Evolutionary conservation across 2,329 filamentous ascomycete species (phyloP).

Genomic region (Aspergillus pseudonomiae): DNA sequence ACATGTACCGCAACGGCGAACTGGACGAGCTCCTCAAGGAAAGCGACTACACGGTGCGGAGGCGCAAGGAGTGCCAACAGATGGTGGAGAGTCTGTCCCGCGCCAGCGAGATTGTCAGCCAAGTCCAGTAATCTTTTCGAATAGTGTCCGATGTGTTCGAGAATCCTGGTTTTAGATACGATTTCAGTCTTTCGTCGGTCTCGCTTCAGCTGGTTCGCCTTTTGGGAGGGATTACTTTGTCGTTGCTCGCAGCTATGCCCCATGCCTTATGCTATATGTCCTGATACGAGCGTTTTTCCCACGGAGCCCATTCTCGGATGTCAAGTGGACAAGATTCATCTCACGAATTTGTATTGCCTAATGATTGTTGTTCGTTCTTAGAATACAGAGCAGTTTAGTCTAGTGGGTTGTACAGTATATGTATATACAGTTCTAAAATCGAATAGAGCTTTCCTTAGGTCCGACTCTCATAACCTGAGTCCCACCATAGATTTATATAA

Average conservation of each 20-base stretch:
- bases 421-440: neutral
- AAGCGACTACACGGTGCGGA: conserved; percentile 91
- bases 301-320: conserved; percentile 16
- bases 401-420: conserved; percentile 6
- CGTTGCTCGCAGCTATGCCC: neutral
- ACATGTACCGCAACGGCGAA: conserved; percentile 92
- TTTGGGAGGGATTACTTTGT: conserved; percentile 17
- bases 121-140: conserved; percentile 56
- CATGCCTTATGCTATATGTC: conserved; percentile 8
- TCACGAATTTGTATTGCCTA: conserved; percentile 30
- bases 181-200: conserved; percentile 12
- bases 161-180: conserved; percentile 9
- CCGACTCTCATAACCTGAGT: neutral
- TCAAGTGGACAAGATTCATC: conserved; percentile 21
- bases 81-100: conserved; percentile 94
- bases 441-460: neutral
- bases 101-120: conserved; percentile 94
- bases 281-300: conserved; percentile 1
- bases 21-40: conserved; percentile 96
- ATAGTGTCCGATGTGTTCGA: neutral
- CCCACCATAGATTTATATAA: neutral
- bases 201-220: conserved; percentile 12
- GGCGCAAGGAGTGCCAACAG: conserved; percentile 97
- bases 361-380: conserved; percentile 21
- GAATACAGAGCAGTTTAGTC: conserved; percentile 7